Percentiles rank a stretch among this genome's conserved stretches.
phyloP scores from a whole-genome alignment of 176 grass and related monocot genomes.

The Stipa capillata region DNA sequence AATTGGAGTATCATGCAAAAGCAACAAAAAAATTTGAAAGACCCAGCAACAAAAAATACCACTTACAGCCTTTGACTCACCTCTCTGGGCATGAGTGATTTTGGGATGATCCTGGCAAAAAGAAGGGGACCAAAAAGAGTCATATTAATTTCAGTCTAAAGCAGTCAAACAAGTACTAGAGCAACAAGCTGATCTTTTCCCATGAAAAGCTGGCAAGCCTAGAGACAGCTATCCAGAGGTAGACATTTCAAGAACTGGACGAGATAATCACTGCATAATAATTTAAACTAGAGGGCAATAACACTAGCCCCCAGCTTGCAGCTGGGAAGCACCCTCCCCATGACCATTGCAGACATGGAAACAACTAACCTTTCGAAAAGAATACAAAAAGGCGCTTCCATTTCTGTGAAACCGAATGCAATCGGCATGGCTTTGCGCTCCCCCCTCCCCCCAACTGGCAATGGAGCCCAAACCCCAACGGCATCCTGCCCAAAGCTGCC shows the following conservation, averaged over 20 bases:
- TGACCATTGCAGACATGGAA: constrained; percentile 19
- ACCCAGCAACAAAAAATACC: too few relatives aligned
- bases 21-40: neutral
- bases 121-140: constrained; percentile 10
- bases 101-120: constrained; percentile 77
- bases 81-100: constrained; percentile 76
- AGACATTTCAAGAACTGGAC: constrained; percentile 14
- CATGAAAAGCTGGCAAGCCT: constrained; percentile 23
- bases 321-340: too few relatives aligned
- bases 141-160: constrained; percentile 28
- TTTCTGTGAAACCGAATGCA: constrained; percentile 36
- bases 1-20: neutral
- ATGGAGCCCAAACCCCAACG: constrained; percentile 34
- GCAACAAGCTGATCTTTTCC: constrained; percentile 15
- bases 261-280: neutral
- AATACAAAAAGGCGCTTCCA: constrained; percentile 36
- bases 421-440: constrained; percentile 11
- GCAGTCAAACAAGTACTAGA: constrained; percentile 27
- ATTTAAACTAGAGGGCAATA: neutral
- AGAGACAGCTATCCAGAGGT: neutral
- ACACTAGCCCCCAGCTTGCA: neutral
- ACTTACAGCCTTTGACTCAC: constrained; percentile 46
- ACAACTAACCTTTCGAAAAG: constrained; percentile 45
- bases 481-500: constrained; percentile 21
- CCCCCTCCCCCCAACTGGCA: constrained; percentile 21